These are phyloP conservation scores for Trichocladium uniseriatum DNA, from an alignment of 495 filamentous ascomycete species.

Conservation along the genomic window DNA sequence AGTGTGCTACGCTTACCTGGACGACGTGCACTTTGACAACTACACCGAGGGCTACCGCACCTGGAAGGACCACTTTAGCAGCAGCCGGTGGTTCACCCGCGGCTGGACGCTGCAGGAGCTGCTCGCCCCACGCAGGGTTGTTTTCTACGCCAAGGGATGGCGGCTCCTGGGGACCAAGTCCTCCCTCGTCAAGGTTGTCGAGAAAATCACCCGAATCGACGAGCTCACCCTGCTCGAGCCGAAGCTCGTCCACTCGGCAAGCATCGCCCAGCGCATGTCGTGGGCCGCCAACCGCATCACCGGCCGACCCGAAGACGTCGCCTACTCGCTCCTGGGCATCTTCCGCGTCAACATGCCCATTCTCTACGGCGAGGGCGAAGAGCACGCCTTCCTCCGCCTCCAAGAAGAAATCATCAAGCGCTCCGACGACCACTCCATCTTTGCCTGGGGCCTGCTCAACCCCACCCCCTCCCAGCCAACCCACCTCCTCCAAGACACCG, in stretches of 20 bases:
- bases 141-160: slow-evolving; percentile 19
- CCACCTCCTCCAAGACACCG: not conserved
- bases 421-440: slow-evolving; percentile 22
- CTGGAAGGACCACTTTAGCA: slow-evolving; percentile 18
- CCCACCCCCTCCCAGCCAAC: not conserved
- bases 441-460: slow-evolving; percentile 20
- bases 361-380: slow-evolving; percentile 33
- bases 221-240: slow-evolving; percentile 13
- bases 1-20: slow-evolving; percentile 20
- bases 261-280: slow-evolving; percentile 22
- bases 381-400: slow-evolving; percentile 25
- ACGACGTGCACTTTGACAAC: slow-evolving; percentile 16
- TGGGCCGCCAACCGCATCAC: slow-evolving; percentile 28
- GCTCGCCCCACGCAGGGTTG: slow-evolving; percentile 14
- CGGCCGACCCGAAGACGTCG: slow-evolving; percentile 27
- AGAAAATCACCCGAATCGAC: slow-evolving; percentile 16
- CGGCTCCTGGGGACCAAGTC: slow-evolving; percentile 17
- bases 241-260: slow-evolving; percentile 9
- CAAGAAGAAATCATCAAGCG: slow-evolving; percentile 26
- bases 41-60: slow-evolving; percentile 17
- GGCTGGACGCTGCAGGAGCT: slow-evolving; percentile 24
- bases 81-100: slow-evolving; percentile 19
- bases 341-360: slow-evolving; percentile 27
- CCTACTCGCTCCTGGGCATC: slow-evolving; percentile 32
- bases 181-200: slow-evolving; percentile 9